Percentiles rank a stretch among this genome's conserved stretches.
Conservation (phyloP, 352 stramenopile genomes). For the Poterioochromonas sp. region DNA sequence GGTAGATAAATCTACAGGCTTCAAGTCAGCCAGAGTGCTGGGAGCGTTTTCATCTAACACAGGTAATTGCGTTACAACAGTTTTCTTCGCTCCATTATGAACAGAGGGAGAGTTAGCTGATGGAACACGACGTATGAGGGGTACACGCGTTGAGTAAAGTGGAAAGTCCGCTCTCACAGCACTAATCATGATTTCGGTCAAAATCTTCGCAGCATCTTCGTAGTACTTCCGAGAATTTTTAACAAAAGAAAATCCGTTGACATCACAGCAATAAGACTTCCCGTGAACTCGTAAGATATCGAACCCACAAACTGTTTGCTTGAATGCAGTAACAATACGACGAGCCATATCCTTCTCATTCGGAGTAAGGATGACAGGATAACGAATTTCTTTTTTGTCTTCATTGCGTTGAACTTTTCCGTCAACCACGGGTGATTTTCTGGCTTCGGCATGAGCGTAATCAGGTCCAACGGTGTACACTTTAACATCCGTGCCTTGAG, state of each 20-base stretch:
- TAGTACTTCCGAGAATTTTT: slow-evolving; percentile 99
- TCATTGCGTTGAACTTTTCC: slow-evolving; percentile 91
- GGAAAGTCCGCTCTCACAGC: slow-evolving; percentile 26
- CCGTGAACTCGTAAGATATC: slow-evolving; percentile 83
- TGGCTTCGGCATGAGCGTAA: slow-evolving; percentile 96
- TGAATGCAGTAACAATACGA: slow-evolving; percentile 84
- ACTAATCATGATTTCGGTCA: slow-evolving; percentile 52
- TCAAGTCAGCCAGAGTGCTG: background rate
- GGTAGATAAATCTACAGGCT: background rate
- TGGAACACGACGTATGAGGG: background rate
- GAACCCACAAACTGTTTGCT: slow-evolving; percentile 98
- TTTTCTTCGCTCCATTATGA: background rate
- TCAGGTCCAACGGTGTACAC: slow-evolving; percentile 94
- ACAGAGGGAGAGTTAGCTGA: no score
- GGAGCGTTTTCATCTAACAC: background rate
- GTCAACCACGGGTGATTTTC: slow-evolving; percentile 96
- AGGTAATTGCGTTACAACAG: background rate
- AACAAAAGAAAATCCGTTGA: slow-evolving; percentile 99
- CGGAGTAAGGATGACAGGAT: slow-evolving; percentile 95
- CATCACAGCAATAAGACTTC: slow-evolving; percentile 92
- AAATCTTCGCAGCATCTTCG: slow-evolving; percentile 89
- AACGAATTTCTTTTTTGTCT: slow-evolving; percentile 92
- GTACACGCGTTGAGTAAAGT: background rate
- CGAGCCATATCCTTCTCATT: slow-evolving; percentile 96
- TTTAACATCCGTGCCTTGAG: slow-evolving; percentile 98